Base-by-base conservation (phyloP, 2,329 filamentous ascomycete genomes). In the Curvularia lunata region DNA sequence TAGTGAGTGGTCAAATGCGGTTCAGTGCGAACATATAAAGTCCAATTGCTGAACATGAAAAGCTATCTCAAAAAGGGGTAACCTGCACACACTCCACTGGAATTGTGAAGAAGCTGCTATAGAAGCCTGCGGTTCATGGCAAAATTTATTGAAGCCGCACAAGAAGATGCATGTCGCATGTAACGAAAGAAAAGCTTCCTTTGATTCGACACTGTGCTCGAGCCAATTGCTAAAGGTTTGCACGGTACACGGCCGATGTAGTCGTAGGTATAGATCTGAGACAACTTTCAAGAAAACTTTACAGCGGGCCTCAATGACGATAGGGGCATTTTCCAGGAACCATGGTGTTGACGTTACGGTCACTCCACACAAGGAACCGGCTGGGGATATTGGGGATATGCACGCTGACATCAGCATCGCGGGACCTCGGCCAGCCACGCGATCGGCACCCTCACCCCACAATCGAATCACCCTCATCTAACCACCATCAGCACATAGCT, bases 391-490 rank as follows among this genome's bases (percentile, higher is more conserved):
- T 49, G 45, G 38, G 12, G 21, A 40, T 13, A 54, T 58, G 56
- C 52, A 51, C 41, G 52, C 42, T 58, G 56, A 58, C 56, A 58
- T 58, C 56, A 58, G 47, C 46, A 34, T 30, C 34, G 32, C 52
- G 41, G 51, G 40, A 51, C 47, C 53, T 62, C 54, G 63, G 62
- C 42, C 37, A 47, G 46, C 52, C 57, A 56, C 54, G 52, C 51
- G 53, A 59, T 45, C 23, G 47, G 23, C 46, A 9, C 25, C 48
- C 57, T 66, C 62, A 66, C 64, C 62, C 64, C 64, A 66, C 64
- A 61, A 60, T 62, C 62, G 53, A 57, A 54, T 54, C 48, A 64
- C 52, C 23, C 27, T 54, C 63, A 56, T 59, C 59, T 56, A 55
- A 56, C 58, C 59, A 49, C 32, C 49, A 56, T 54, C 49, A 48